Evolutionary conservation across 805 yeast genomes (phyloP), one percentile per base, ranked within the genome.

Genomic region (Candida boleticola): DNA sequence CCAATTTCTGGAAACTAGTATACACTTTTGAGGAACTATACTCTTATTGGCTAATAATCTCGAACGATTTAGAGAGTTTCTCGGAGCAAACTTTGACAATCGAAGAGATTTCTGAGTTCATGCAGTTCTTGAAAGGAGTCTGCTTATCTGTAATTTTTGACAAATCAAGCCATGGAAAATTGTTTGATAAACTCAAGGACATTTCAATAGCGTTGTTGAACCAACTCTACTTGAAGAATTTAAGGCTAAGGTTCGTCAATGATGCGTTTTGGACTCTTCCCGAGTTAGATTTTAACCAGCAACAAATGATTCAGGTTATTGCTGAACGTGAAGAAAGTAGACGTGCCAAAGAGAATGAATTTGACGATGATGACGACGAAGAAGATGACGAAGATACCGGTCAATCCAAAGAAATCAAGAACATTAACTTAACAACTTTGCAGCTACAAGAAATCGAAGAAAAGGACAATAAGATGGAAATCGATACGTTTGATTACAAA

Each of bases 41-140:
- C 45, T 79, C 89, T 1, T 83, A 81, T 51, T 77, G 85, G 77
- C 60, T 85, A 32, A 73, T 79, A 20, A 79, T 85, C 6, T 75
- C 86, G 2, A 83, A 79, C 48, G 95, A 86, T 53, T 61, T 66
- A 9, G 90, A 82, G 49, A 61, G 82, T 36, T 73, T 76, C 42
- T 58, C 56, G 9, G 63, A 59, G 5, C 72, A 71, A 17, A 66
- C 77, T 26, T 58, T 81, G 13, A 50, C 61, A 4, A 48, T 55
- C 39, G 66, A 53, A 2, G 71, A 72, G 34, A 73, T 76, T 14
- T 44, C 47, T 2, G 51, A 61, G 0, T 68, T 83, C 39, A 60
- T 80, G 2, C 41, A 50, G 2, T 79, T 83, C 43, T 60, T 83
- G 39, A 77, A 76, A 45, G 61, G 63, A 21, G 58, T 80, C 17